Base-by-base conservation (phyloP, 163 green algal genomes). In the Volvox carteri region DNA sequence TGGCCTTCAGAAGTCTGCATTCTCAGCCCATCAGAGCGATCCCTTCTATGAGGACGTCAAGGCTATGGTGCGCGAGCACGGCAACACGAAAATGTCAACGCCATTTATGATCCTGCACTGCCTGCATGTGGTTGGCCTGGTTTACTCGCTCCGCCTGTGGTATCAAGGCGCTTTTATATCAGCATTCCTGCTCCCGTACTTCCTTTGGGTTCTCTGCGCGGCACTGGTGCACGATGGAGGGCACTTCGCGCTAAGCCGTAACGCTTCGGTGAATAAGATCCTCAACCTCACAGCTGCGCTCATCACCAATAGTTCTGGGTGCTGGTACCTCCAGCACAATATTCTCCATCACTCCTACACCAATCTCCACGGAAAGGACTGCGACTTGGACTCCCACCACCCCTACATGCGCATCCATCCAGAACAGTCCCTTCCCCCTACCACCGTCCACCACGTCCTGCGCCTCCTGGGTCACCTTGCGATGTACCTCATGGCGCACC, bases 281-380 rank as follows among this genome's bases (percentile, higher is more conserved):
- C 62, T 86, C 4, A 77, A 60, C 42, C 25, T 62, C 60, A 41
- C 44, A 19, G 42, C 37, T 35, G 60, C 79, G 16, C 60, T 86
- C n/a, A 68, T 86, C 44, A 86, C 79, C 60, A 86, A 86, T 65
- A 78, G 62, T 30, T 62, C 65, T 33, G 79, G 79, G 28, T 86
- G 79, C 79, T 86, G 79, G 79, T 67, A 86, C 62, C 79, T 86
- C 5, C 79, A 86, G 79, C 79, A 86, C 79, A 86, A 86, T 35
- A 75, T 86, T 28, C 79, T 86, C 30, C 79, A 86, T 68, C 79
- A 86, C 42, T 86, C 79, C n/a, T 86, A 86, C 62, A 86, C 79
- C 60, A 86, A 86, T 33, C 44, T 86, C n/a, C 37, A 68, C 16
- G 79, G 79, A 8, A 78, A 68, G 79, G 79, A 86, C 62, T 18